Percentiles rank a stretch among this genome's conserved stretches.
phyloP scores from a whole-genome alignment of 495 filamentous ascomycete species.

The Penicillium nucicola region DNA sequence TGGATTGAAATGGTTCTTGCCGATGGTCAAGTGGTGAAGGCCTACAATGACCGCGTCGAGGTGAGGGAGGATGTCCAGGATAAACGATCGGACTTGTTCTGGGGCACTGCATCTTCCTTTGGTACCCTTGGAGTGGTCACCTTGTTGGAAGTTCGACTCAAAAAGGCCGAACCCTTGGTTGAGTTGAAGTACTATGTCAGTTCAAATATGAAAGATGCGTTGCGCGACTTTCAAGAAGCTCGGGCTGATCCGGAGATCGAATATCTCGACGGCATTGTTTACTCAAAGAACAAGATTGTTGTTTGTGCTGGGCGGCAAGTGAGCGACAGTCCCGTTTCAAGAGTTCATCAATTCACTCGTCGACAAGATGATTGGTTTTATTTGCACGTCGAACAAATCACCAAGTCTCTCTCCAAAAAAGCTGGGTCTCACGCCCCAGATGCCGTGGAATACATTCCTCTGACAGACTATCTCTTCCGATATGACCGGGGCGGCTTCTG shows the following conservation, averaged over 20 bases:
- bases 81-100: constrained; percentile 46
- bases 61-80: constrained; percentile 12
- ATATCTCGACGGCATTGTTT: constrained; percentile 55
- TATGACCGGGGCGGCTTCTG: constrained; percentile 64
- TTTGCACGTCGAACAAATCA: constrained; percentile 40
- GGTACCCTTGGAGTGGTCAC: constrained; percentile 55
- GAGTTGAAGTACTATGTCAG: constrained; percentile 47
- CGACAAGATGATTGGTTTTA: constrained; percentile 59
- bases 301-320: constrained; percentile 48
- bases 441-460: constrained; percentile 45
- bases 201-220: constrained; percentile 34
- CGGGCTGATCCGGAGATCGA: constrained; percentile 40
- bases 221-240: constrained; percentile 30
- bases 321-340: constrained; percentile 13
- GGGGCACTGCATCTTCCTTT: constrained; percentile 49
- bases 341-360: constrained; percentile 41
- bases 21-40: constrained; percentile 46
- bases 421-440: background rate
- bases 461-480: constrained; percentile 59
- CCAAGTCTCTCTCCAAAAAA: constrained; percentile 2
- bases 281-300: constrained; percentile 37
- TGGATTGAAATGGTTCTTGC: constrained; percentile 53
- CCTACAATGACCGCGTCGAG: constrained; percentile 11
- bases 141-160: constrained; percentile 49
- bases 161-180: constrained; percentile 46